phyloP scores from a whole-genome alignment of 2,329 filamentous ascomycete genomes.

The Aureobasidium sp. region DNA sequence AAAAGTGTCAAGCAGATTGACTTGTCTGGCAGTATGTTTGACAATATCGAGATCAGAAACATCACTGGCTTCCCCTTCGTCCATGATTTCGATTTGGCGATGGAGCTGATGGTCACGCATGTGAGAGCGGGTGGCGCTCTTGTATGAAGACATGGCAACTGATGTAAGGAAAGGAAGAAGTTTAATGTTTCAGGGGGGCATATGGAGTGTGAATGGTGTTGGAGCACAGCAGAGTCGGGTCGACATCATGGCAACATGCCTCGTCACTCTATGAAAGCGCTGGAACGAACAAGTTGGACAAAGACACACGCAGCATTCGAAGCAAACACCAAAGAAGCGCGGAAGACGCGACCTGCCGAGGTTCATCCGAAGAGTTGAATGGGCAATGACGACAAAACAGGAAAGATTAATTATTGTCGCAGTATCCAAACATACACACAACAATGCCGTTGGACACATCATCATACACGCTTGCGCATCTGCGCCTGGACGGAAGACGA shows the following conservation, averaged over 20 bases:
- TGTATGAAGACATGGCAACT: neutral
- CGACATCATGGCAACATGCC: neutral
- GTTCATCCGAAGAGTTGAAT: neutral
- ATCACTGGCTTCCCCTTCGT: constrained; percentile 10
- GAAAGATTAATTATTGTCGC: neutral
- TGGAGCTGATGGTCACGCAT: neutral
- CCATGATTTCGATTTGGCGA: neutral
- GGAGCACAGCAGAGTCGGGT: neutral
- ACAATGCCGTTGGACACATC: constrained; percentile 91
- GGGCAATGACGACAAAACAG: constrained; percentile 6
- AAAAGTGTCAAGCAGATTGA: neutral
- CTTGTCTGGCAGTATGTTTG: constrained; percentile 2
- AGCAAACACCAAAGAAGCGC: constrained; percentile 1
- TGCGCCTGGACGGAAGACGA: constrained; percentile 63
- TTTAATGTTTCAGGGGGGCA: neutral
- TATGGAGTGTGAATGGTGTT: neutral
- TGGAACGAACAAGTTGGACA: constrained; percentile 1
- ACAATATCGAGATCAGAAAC: constrained; percentile 12
- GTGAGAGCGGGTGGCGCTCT: constrained; percentile 4
- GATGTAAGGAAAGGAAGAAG: neutral
- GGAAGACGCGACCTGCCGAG: neutral
- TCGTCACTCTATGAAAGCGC: neutral
- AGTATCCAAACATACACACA: neutral
- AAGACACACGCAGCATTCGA: neutral
- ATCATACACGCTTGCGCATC: constrained; percentile 77